Evolutionary conservation across 2,329 filamentous ascomycete genomes (phyloP).

Genomic region (Grosmannia clavigera): DNA sequence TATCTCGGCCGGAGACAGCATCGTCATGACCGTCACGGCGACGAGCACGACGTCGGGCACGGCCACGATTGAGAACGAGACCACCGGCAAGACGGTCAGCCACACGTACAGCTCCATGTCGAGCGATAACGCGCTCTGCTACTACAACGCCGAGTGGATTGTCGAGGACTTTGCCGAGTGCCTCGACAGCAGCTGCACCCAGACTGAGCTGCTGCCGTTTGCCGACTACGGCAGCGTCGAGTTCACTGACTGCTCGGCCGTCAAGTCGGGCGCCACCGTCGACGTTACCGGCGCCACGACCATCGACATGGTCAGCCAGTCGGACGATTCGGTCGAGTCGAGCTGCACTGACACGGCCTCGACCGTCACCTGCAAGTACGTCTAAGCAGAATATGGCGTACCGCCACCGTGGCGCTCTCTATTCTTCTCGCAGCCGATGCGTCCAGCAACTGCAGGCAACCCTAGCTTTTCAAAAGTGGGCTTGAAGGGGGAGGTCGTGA

Average conservation of each 20-base stretch:
- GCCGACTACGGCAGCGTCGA: conserved; percentile 17
- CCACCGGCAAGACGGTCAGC: conserved; percentile 33
- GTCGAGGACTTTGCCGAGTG: conserved; percentile 16
- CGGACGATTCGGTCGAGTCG: neutral
- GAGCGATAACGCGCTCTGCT: conserved; percentile 14
- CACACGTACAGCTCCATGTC: conserved; percentile 27
- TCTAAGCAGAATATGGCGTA: neutral
- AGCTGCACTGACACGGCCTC: neutral
- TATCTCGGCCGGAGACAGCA: conserved; percentile 17
- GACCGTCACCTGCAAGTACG: conserved; percentile 1
- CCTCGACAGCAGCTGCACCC: conserved; percentile 5
- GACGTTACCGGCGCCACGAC: conserved; percentile 28
- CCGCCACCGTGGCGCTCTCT: too few relatives aligned
- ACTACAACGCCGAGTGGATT: conserved; percentile 18
- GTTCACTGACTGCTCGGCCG: conserved; percentile 24
- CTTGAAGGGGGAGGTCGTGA: too few relatives aligned
- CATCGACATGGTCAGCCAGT: conserved; percentile 11
- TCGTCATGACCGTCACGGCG: conserved; percentile 17
- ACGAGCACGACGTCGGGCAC: conserved; percentile 9
- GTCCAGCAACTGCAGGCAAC: too few relatives aligned
- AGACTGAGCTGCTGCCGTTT: conserved; percentile 14
- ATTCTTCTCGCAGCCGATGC: neutral
- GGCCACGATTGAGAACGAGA: conserved; percentile 14
- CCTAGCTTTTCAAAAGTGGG: too few relatives aligned
- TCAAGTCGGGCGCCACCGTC: conserved; percentile 18